Evolutionary conservation across 768 basidiomycete genomes (phyloP).

Genomic region (Daedaleopsis nitida): DNA sequence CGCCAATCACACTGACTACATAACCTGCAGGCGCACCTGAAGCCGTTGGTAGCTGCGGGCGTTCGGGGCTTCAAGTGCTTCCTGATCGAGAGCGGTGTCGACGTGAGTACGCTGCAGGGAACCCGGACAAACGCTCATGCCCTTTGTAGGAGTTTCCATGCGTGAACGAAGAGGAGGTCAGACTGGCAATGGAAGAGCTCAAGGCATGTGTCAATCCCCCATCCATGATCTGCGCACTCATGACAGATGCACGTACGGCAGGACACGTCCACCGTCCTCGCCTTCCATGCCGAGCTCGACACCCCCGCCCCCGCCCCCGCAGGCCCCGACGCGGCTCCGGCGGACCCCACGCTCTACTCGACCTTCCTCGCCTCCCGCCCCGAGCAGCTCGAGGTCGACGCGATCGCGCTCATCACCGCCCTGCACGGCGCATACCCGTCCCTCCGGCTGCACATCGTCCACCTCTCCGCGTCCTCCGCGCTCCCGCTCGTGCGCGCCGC

Average conservation of each 20-base stretch:
- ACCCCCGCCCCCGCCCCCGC: slow-evolving; percentile 20
- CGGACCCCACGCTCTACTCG: slow-evolving; percentile 61
- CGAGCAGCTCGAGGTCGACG: slow-evolving; percentile 73
- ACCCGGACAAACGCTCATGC: background rate
- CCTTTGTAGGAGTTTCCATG: slow-evolving; percentile 83
- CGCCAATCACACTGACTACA: background rate
- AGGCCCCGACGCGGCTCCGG: slow-evolving; percentile 15
- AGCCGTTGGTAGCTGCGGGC: slow-evolving; percentile 74
- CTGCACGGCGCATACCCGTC: slow-evolving; percentile 64
- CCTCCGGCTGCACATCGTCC: slow-evolving; percentile 91
- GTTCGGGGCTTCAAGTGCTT: slow-evolving; percentile 98
- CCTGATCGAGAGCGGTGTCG: slow-evolving; percentile 92
- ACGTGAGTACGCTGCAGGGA: slow-evolving; percentile 48
- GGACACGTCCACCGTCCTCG: slow-evolving; percentile 68
- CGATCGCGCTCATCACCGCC: slow-evolving; percentile 74
- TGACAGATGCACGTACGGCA: slow-evolving; percentile 31
- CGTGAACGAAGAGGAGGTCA: slow-evolving; percentile 71
- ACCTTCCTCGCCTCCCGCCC: slow-evolving; percentile 91
- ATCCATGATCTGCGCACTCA: background rate
- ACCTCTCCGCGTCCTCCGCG: slow-evolving; percentile 85
- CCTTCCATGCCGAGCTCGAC: slow-evolving; percentile 95
- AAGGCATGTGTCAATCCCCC: slow-evolving; percentile 46
- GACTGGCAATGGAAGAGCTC: slow-evolving; percentile 69
- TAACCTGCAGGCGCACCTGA: slow-evolving; percentile 60
- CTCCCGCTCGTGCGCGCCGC: slow-evolving; percentile 78